Percentiles rank a stretch among this genome's conserved stretches.
phyloP scores from a whole-genome alignment of 1,139 yeast genomes.

The Geotrichum fermentans region DNA sequence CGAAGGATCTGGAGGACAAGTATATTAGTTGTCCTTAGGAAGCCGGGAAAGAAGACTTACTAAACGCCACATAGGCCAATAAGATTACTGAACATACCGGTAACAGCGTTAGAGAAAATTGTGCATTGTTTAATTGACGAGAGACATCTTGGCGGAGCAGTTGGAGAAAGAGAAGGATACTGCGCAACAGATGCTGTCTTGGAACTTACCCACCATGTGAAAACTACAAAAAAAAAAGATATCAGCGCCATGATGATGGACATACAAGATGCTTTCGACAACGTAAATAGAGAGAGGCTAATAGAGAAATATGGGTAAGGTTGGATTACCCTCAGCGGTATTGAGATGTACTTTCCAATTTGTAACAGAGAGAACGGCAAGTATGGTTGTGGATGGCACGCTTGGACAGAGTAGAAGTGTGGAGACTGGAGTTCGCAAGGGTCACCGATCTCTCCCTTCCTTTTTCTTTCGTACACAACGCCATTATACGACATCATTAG shows the following conservation, averaged over 20 bases:
- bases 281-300: slow-evolving; percentile 19
- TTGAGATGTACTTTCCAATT: no score
- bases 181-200: no score
- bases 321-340: neutral
- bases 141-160: slow-evolving; percentile 10
- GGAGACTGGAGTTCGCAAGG: no score
- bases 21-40: slow-evolving; percentile 8
- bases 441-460: no score
- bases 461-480: no score
- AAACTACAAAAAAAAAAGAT: neutral
- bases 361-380: no score
- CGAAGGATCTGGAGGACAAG: slow-evolving; percentile 1
- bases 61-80: slow-evolving; percentile 16
- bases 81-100: slow-evolving; percentile 18
- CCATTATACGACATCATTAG: no score
- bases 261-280: slow-evolving; percentile 24
- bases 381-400: no score
- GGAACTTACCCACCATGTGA: slow-evolving; percentile 3
- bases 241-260: slow-evolving; percentile 20
- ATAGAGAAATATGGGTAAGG: neutral
- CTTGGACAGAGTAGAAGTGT: no score
- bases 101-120: slow-evolving; percentile 19
- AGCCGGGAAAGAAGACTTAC: slow-evolving; percentile 9
- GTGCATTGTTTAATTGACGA: slow-evolving; percentile 13
- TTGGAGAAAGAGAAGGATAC: slow-evolving; percentile 22